These are phyloP conservation scores for Saccharomycopsis oosterbeekiorum DNA, from an alignment of 805 yeast species.

Conservation along the genomic window DNA sequence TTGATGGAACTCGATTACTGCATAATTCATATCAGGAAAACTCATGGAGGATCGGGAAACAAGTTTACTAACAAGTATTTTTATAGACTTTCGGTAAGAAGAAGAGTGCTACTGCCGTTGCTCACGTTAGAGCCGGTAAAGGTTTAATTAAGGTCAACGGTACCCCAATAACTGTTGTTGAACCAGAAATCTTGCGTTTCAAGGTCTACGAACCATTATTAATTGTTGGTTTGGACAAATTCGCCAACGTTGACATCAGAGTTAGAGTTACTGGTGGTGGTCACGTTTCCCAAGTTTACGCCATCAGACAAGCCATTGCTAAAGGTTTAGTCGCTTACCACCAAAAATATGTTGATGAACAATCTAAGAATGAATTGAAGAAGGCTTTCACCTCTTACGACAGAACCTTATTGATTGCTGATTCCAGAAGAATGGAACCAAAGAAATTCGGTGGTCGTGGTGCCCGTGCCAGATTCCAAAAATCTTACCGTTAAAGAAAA, in stretches of 20 bases:
- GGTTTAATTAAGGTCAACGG: constrained; percentile 99
- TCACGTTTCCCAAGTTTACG: constrained; percentile 99
- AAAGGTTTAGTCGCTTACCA: constrained; percentile 99
- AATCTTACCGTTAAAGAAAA: constrained; percentile 89
- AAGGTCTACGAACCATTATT: constrained; percentile 99
- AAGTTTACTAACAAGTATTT: neutral
- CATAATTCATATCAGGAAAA: too few species aligned
- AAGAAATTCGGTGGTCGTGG: constrained; percentile 99
- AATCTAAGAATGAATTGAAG: constrained; percentile 98
- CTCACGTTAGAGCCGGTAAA: constrained; percentile 98
- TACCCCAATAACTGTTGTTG: constrained; percentile 96
- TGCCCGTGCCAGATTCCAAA: constrained; percentile 99
- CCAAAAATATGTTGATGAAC: constrained; percentile 99
- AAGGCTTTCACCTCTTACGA: constrained; percentile 95
- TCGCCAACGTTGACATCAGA: constrained; percentile 97
- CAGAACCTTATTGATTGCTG: constrained; percentile 99
- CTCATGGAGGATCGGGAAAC: neutral
- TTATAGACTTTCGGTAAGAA: constrained; percentile 96
- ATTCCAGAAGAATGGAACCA: constrained; percentile 99
- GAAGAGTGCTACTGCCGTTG: constrained; percentile 99
- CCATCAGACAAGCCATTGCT: constrained; percentile 99
- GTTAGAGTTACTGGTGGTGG: constrained; percentile 99
- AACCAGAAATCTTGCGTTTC: constrained; percentile 98
- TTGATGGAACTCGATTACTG: too few species aligned
- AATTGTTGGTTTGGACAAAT: constrained; percentile 97